Evolutionary conservation across 1,284 basidiomycete genomes (phyloP).

Genomic region (Rhodotorula sp.): DNA sequence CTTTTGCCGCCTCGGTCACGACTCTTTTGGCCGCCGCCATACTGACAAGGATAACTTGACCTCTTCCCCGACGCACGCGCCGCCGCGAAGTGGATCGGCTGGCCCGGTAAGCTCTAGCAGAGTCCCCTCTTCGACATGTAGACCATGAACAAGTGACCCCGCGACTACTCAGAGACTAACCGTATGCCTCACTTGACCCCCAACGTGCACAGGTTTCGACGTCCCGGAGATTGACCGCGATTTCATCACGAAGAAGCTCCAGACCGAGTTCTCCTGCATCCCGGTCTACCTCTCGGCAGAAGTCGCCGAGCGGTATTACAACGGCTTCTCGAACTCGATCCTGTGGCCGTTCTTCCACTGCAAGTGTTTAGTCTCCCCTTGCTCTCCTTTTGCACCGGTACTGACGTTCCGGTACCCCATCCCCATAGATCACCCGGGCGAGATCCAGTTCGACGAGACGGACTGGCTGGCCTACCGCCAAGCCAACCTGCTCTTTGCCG

Average conservation of each 20-base stretch:
- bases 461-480: conserved; percentile 98
- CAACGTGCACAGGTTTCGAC: conserved; percentile 64
- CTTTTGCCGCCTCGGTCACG: neutral
- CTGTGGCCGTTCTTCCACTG: conserved; percentile 98
- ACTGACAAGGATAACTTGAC: neutral
- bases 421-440: conserved; percentile 56
- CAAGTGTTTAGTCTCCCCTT: conserved; percentile 1
- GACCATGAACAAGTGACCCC: neutral
- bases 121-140: neutral
- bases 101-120: conserved; percentile 40
- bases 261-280: conserved; percentile 93
- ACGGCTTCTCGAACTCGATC: conserved; percentile 97
- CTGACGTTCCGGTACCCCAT: neutral
- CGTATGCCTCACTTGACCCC: neutral
- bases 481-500: conserved; percentile 92
- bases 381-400: too few species aligned
- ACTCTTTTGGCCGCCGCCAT: neutral
- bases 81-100: conserved; percentile 45
- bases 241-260: conserved; percentile 79
- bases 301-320: conserved; percentile 96
- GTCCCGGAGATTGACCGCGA: conserved; percentile 84
- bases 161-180: too few species aligned
- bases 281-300: conserved; percentile 98
- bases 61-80: neutral
- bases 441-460: conserved; percentile 99